Conservation (phyloP, 176 grass and related monocot genomes). For the Ampelocalamus luodianensis region DNA sequence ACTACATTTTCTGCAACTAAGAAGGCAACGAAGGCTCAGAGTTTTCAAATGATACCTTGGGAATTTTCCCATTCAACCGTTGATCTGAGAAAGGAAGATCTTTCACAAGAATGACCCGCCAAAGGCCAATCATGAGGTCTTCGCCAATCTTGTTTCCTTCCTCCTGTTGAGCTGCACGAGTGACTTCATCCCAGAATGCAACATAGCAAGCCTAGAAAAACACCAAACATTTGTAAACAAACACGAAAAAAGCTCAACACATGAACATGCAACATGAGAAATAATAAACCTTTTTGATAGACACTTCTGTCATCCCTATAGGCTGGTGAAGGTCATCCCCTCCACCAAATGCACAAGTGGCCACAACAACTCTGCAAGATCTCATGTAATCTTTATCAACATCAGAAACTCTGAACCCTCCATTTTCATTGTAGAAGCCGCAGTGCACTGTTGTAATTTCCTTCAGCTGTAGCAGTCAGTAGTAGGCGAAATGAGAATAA, state of each 20-base stretch:
- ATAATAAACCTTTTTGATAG: constrained; percentile 64
- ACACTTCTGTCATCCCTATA: constrained; percentile 80
- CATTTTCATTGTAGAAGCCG: constrained; percentile 86
- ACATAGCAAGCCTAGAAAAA: constrained; percentile 85
- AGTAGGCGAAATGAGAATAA: constrained; percentile 2
- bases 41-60: constrained; percentile 62
- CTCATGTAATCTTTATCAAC: constrained; percentile 76
- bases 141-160: constrained; percentile 77
- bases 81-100: constrained; percentile 95
- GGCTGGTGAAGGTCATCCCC: constrained; percentile 97
- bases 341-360: constrained; percentile 97
- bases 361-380: constrained; percentile 70
- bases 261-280: constrained; percentile 10
- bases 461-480: constrained; percentile 59
- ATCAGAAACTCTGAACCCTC: constrained; percentile 75
- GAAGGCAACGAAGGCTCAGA: not conserved
- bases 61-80: constrained; percentile 94
- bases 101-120: constrained; percentile 76
- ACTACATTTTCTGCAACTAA: not conserved
- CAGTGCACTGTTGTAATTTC: constrained; percentile 68
- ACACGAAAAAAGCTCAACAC: constrained; percentile 11
- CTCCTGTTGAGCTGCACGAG: constrained; percentile 61
- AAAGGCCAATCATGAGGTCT: constrained; percentile 68
- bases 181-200: constrained; percentile 95
- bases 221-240: constrained; percentile 10